Base-by-base conservation (phyloP, 768 basidiomycete genomes). In the Exsudoporus frostii region DNA sequence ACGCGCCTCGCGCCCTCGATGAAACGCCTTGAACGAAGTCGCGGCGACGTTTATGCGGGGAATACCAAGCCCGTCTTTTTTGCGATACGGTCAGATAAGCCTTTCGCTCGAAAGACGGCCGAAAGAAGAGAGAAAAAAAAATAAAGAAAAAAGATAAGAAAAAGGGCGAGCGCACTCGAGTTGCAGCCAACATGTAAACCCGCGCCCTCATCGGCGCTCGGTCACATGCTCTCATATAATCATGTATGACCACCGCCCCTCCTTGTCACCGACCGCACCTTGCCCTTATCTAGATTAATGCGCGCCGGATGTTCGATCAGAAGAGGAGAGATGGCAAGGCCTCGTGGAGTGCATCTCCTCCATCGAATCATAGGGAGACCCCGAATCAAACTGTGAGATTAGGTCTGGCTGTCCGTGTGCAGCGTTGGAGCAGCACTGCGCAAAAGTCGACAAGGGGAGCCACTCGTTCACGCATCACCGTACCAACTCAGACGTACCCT, bases 181-280 rank as follows among this genome's bases (percentile, higher is more conserved):
- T 7, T 17, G 3, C 29, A 27, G 29, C 8, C 1, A 6, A 8
- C 30, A 33, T n/a, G 45, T 13, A 14, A 50, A 45, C 29, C 40
- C 17, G 48, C 49, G 49, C 42, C 32, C 11, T 34, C 20, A 24
- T 50, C 49, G 41, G 49, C 22, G 13, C 24, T 50, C 30, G 13
- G 32, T 50, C 49, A 33, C 43, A 45, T 24, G 48, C 30, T 33
- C 30, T 33, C 40, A 34, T 47, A 25, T 34, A 24, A 36, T 9
- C 1, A 22, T 33, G 30, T 20, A 20, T 29, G 25, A 39, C 38
- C 38, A 39, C 37, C 17, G 29, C 29, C 50, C 36, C 50, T 37
- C 41, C 53, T 37, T 54, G 40, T 53, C 22, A 50, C 53, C 53
- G 53, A 54, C 15, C 22, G 29, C 15, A 48, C 24, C 30, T 7